Base-by-base conservation (phyloP, 306 rosid species). In the Notholithocarpus densiflorus region DNA sequence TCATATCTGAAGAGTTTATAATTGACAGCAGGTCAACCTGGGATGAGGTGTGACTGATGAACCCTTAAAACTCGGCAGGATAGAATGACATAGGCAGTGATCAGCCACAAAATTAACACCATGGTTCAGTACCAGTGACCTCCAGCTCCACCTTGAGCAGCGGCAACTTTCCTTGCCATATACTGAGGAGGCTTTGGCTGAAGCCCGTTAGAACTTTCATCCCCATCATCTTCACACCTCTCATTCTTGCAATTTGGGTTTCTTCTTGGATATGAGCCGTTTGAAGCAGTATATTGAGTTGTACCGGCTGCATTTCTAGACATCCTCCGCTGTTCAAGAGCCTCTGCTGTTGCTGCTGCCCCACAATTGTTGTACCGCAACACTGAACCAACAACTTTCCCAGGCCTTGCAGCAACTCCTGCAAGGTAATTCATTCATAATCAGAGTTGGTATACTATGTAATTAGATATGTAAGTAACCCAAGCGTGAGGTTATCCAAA, bases 331-430 rank as follows among this genome's bases (percentile, higher is more conserved):
- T 96, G 99, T 52, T 93, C 99, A 20, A 87, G 77, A 75, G 88
- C 84, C 84, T 96, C 99, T 4, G 91, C 81, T 5, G 90, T 84
- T 52, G 88, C 87, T 48, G 88, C 92, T 65, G 81, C 90, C 57
- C 97, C 99, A 17, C 90, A 81, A 82, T 88, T 90, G 80, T 89
- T 95, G 88, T 93, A 89, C 57, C 91, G 92, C 85, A 93, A 84
- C 57, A 86, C 97, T 1, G 98, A 83, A 52, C 98, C 90, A 31
- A 91, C 91, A 77, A 93, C 98, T 83, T 93, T 96, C 18, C 99
- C 98, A 0, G 98, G 98, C 88, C 94, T 90, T 53, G 98, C 99
- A 69, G 91, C 97, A 86, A 84, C 89, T 53, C 93, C 97, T 89
- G 86, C 79, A 85, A 69, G 62, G 52, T 23, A 66, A 70, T 24